phyloP scores from a whole-genome alignment of 1,284 basidiomycete species.

The Caloboletus firmus region DNA sequence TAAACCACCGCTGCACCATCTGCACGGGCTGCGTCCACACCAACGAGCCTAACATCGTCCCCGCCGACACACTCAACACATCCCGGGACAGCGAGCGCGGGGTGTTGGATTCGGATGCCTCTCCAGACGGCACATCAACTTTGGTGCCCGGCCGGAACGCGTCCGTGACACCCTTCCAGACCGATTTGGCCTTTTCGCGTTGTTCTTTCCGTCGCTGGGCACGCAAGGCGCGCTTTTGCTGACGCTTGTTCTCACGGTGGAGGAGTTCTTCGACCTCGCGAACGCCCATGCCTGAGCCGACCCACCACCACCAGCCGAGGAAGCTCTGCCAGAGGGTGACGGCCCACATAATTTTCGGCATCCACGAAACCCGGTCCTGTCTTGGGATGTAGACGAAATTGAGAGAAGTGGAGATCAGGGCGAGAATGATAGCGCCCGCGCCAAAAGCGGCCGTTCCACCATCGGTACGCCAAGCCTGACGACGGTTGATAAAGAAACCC shows the following conservation, averaged over 20 bases:
- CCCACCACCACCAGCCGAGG: constrained; percentile 97
- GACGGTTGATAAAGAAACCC: constrained; percentile 89
- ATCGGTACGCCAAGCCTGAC: constrained; percentile 91
- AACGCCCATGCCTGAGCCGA: constrained; percentile 81
- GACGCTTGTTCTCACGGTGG: constrained; percentile 56
- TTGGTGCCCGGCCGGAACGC: constrained; percentile 33
- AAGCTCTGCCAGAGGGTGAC: constrained; percentile 92
- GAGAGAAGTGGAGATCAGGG: constrained; percentile 76
- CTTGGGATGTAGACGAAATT: constrained; percentile 84
- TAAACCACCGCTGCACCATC: constrained; percentile 52
- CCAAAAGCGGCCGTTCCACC: constrained; percentile 97
- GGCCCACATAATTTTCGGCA: constrained; percentile 82
- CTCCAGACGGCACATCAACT: background rate
- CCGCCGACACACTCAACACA: constrained; percentile 2
- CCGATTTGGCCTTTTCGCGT: constrained; percentile 49
- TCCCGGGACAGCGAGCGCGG: constrained; percentile 12
- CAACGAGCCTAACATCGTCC: background rate
- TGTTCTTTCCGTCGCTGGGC: constrained; percentile 45
- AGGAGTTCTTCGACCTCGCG: constrained; percentile 63
- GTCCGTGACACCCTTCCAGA: constrained; percentile 55
- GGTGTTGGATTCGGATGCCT: background rate
- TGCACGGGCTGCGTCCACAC: constrained; percentile 37
- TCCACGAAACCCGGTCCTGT: constrained; percentile 83
- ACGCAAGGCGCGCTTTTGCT: constrained; percentile 45
- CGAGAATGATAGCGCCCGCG: constrained; percentile 74